Percentiles rank a stretch among this genome's conserved stretches.
Conservation (phyloP, 148 eudicot genomes). For the Camellia sinensis region DNA sequence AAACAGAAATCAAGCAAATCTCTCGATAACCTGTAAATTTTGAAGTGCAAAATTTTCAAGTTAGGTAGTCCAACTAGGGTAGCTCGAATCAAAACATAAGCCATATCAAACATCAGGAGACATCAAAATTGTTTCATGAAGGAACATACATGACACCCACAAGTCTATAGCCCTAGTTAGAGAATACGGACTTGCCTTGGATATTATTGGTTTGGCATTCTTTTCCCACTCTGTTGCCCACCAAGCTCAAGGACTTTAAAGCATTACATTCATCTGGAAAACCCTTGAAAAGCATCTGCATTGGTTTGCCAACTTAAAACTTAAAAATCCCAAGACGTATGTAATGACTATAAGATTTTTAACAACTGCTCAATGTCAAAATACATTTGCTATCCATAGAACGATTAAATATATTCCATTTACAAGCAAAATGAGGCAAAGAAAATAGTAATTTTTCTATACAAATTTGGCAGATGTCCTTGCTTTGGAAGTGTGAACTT, state of each 20-base stretch:
- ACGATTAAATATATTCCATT: not conserved
- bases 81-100: not conserved
- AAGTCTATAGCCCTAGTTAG: not conserved
- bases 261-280: conserved; percentile 61
- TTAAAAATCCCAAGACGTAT: not conserved
- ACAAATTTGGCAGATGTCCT: not conserved
- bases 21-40: conserved; percentile 33
- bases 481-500: not conserved
- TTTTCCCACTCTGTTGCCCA: conserved; percentile 92
- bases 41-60: not conserved
- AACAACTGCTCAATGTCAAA: not conserved
- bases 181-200: conserved; percentile 38
- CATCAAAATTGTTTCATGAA: not conserved
- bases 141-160: not conserved
- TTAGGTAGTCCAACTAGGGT: not conserved
- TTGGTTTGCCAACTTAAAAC: not conserved
- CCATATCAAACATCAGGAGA: conserved; percentile 4
- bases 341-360: not conserved
- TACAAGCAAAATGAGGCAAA: not conserved
- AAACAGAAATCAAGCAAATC: conserved; percentile 13
- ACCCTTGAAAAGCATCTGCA: conserved; percentile 82
- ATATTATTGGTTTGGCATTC: conserved; percentile 74
- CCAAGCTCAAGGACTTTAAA: conserved; percentile 53
- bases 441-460: not conserved
- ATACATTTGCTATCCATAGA: not conserved